Conservation (phyloP, 495 filamentous ascomycete species). For the Penicillium samsonianum region DNA sequence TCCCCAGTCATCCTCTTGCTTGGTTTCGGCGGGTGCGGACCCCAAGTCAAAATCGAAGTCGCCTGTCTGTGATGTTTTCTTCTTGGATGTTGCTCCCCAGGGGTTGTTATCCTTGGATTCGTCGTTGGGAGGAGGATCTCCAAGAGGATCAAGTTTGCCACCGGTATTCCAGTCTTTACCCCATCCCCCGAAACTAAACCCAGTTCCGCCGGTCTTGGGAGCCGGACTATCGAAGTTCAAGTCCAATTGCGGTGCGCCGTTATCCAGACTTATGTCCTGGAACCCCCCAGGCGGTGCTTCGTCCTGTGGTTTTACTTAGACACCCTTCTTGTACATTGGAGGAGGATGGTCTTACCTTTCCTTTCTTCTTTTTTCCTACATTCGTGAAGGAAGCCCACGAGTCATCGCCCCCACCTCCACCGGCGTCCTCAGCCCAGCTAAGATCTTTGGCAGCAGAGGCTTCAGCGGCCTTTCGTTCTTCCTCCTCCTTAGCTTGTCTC, state of each 20-base stretch:
- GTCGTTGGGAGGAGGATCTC: conserved; percentile 36
- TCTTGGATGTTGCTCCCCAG: conserved; percentile 43
- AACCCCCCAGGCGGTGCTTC: conserved; percentile 39
- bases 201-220: conserved; percentile 33
- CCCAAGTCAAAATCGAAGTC: conserved; percentile 52
- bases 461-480: conserved; percentile 39
- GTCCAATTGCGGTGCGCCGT: conserved; percentile 47
- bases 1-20: conserved; percentile 36
- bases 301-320: conserved; percentile 17
- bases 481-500: conserved; percentile 38
- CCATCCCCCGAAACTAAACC: conserved; percentile 50
- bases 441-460: conserved; percentile 38
- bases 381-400: conserved; percentile 39
- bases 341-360: conserved; percentile 37
- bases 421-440: conserved; percentile 48
- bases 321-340: background rate
- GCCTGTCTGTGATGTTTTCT: conserved; percentile 39
- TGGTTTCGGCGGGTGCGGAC: conserved; percentile 27
- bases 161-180: conserved; percentile 45
- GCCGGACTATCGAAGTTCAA: conserved; percentile 43
- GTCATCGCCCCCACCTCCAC: conserved; percentile 33
- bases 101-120: conserved; percentile 41
- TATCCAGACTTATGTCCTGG: conserved; percentile 49
- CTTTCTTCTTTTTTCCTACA: conserved; percentile 52
- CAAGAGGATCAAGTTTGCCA: conserved; percentile 32